A percentile compares a stretch with the other conserved stretches of the same genome.
Evolutionary conservation across 169 alveolate genomes (phyloP).

Genomic region (Babesia bigemina): DNA sequence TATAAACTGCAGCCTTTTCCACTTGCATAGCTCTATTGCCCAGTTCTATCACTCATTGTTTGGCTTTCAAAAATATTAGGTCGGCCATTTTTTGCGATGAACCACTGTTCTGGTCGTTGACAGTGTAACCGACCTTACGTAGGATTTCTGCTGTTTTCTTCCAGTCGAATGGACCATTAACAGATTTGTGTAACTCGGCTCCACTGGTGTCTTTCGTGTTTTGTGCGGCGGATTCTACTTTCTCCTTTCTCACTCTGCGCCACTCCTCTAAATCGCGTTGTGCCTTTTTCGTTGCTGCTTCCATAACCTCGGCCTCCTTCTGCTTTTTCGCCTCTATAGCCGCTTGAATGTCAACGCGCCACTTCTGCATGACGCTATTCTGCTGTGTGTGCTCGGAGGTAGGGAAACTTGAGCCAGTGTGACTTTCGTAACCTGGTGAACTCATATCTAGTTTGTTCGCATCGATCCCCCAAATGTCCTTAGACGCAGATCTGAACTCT

Average conservation of each 20-base stretch:
- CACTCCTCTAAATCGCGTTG: conserved; percentile 49
- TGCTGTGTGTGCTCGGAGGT: neutral
- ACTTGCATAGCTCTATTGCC: neutral
- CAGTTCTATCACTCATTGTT: neutral
- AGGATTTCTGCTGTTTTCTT: conserved; percentile 37
- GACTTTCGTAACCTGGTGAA: neutral
- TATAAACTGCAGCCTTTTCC: too few species aligned
- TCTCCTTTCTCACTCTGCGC: conserved; percentile 42
- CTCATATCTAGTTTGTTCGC: too few species aligned
- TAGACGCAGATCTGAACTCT: too few species aligned
- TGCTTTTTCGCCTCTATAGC: conserved; percentile 33
- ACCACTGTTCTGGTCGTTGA: conserved; percentile 40
- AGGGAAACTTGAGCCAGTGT: neutral
- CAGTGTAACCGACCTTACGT: conserved; percentile 25
- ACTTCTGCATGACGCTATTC: conserved; percentile 13
- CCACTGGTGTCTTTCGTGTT: neutral
- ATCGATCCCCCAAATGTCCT: too few species aligned
- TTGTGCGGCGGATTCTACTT: conserved; percentile 16
- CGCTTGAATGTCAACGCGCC: conserved; percentile 39
- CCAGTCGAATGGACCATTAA: conserved; percentile 39
- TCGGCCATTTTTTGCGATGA: conserved; percentile 54
- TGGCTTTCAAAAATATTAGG: conserved; percentile 36
- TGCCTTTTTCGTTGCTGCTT: conserved; percentile 37
- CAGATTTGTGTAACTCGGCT: neutral
- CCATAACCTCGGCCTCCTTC: conserved; percentile 50